Base-by-base conservation (phyloP, 495 filamentous ascomycete species). In the Aspergillus wentii region DNA sequence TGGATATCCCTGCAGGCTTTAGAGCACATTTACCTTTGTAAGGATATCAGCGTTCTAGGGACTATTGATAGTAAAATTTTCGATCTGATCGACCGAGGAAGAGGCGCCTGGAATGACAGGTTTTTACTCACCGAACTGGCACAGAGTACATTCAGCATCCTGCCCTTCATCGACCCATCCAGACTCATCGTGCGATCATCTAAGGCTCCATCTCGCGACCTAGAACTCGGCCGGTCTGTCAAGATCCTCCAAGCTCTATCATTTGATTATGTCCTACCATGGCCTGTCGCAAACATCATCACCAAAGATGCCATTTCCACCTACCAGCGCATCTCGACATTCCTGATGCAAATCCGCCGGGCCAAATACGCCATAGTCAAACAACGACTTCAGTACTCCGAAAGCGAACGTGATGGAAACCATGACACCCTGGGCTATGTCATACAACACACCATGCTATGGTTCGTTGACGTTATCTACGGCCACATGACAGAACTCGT, bases 221-320 rank as follows among this genome's bases (percentile, higher is more conserved):
- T 27, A 30, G 28, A 44, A 22, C 36, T 33, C 33, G 44, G 48
- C 29, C 46, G 64, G 35, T 68, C 67, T 5, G 64, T 82, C 17
- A 71, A 57, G 15, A 64, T 71, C 13, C 67, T 89, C 6, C 62
- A 74, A 8, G 59, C 56, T n/a, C 64, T 86, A 4, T 69, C 65
- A 5, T 65, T 87, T 8, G 65, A 63, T 3, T 86, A 83, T 44
- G 59, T 73, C 32, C 69, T 96, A 3, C 78, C 85, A 6, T 95
- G 90, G 90, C 80, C 88, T 1, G 69, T 94, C n/a, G 83, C 81
- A 22, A 92, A 95, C 33, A 76, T 96, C 16, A 70, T 95, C 31
- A 76, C 72, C 1, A 72, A 74, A 17, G 61, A 72, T 3, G 73
- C 79, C 0, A 70, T 90, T 17, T 35, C 52, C 0, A 64, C 66